A percentile compares a stretch with the other conserved stretches of the same genome.
Evolutionary conservation across 2,329 filamentous ascomycete species (phyloP).

Genomic region (Septoria linicola): DNA sequence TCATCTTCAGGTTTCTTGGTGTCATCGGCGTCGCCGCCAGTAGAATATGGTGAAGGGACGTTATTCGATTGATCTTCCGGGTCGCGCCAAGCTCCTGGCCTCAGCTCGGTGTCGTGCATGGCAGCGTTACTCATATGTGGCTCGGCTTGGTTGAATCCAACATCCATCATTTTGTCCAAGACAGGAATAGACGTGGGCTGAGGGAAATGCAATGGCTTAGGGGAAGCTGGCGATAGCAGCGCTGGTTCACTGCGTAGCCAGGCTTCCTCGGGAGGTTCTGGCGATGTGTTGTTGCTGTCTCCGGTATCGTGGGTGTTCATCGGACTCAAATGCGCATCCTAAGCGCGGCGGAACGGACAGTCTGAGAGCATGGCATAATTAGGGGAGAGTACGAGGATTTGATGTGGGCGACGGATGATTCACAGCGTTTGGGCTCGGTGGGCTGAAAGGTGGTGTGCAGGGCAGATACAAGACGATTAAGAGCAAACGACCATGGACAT

Average conservation of each 20-base stretch:
- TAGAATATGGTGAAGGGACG: constrained; percentile 24
- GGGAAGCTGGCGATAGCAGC: constrained; percentile 65
- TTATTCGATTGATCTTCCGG: constrained; percentile 29
- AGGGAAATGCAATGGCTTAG: constrained; percentile 66
- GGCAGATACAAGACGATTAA: constrained; percentile 6
- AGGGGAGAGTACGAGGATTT: not conserved
- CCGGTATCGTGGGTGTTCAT: constrained; percentile 27
- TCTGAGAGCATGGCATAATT: constrained; percentile 13
- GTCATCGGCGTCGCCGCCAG: constrained; percentile 23
- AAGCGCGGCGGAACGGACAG: constrained; percentile 6
- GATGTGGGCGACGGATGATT: no score
- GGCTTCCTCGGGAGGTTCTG: constrained; percentile 52
- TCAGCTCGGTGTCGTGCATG: constrained; percentile 37
- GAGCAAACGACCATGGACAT: constrained; percentile 3
- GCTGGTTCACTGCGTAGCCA: constrained; percentile 62
- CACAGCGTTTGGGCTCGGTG: no score
- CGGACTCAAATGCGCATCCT: constrained; percentile 18
- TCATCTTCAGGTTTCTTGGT: constrained; percentile 8
- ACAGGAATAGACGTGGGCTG: constrained; percentile 69
- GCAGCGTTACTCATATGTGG: constrained; percentile 50
- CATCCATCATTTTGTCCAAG: constrained; percentile 70
- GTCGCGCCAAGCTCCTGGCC: constrained; percentile 37
- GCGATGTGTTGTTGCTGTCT: constrained; percentile 7
- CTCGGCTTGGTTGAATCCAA: constrained; percentile 66
- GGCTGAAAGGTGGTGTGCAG: not conserved